Conservation (phyloP, 2,329 filamentous ascomycete species). For the Colletotrichum eleusines region DNA sequence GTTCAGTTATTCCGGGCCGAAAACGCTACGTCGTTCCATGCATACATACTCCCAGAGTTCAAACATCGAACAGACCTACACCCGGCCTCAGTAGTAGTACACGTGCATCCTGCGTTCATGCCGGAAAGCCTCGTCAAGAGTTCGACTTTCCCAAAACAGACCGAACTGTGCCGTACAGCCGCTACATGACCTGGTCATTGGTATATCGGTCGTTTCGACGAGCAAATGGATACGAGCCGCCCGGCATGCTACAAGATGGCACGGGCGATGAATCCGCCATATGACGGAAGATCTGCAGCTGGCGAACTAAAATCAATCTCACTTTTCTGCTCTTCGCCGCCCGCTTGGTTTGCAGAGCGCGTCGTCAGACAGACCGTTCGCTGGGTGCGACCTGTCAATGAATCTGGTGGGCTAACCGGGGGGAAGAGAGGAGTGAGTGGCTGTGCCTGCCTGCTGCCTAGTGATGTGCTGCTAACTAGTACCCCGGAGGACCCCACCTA, state of each 20-base stretch:
- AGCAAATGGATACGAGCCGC: neutral
- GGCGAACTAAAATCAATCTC: neutral
- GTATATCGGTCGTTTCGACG: neutral
- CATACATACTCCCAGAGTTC: neutral
- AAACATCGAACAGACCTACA: constrained; percentile 3
- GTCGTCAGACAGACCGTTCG: neutral
- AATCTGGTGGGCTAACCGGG: constrained; percentile 3
- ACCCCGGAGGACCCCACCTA: constrained; percentile 5
- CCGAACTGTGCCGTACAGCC: neutral
- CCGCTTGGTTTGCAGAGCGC: neutral
- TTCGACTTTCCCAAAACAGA: neutral
- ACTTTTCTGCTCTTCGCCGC: neutral
- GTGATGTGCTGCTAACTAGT: constrained; percentile 2
- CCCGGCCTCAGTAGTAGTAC: neutral
- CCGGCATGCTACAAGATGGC: neutral
- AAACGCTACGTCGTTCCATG: constrained; percentile 24
- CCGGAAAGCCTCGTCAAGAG: constrained; percentile 4
- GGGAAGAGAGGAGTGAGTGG: constrained; percentile 15
- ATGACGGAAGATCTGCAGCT: neutral
- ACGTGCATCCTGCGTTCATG: constrained; percentile 10
- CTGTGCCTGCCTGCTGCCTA: constrained; percentile 41
- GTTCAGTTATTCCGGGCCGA: neutral
- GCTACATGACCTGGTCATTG: neutral
- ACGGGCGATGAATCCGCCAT: no score
- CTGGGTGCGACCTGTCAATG: neutral